Evolutionary conservation across 164 flowering plant genomes (phyloP).

Genomic region (Paratinospora sagittata): DNA sequence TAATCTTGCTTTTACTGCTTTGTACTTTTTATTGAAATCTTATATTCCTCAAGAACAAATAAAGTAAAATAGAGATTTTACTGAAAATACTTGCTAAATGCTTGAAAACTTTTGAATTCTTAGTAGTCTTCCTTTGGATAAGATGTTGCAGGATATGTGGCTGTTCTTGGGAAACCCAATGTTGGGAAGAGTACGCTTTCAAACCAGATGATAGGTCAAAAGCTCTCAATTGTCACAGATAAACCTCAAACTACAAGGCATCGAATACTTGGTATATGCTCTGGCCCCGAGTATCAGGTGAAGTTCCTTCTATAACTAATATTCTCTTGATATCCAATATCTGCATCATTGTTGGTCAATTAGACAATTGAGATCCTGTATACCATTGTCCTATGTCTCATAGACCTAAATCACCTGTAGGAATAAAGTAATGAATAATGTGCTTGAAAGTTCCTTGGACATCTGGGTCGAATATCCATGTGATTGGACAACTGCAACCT

Average conservation of each 20-base stretch:
- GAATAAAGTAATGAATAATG: neutral
- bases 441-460: neutral
- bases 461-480: too few relatives aligned
- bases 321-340: neutral
- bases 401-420: neutral
- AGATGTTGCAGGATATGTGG: conserved; percentile 73
- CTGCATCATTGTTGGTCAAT: neutral
- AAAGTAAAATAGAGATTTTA: too few relatives aligned
- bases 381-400: neutral
- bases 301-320: conserved; percentile 13
- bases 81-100: too few relatives aligned
- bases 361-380: neutral
- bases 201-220: conserved; percentile 96
- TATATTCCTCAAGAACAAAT: too few relatives aligned
- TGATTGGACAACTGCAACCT: too few relatives aligned
- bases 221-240: conserved; percentile 90
- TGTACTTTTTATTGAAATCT: too few relatives aligned
- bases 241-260: conserved; percentile 98
- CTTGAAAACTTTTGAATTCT: neutral
- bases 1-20: too few relatives aligned
- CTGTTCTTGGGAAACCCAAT: conserved; percentile 92
- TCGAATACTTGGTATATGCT: conserved; percentile 91
- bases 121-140: neutral
- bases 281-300: conserved; percentile 88
- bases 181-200: conserved; percentile 96